Conservation (phyloP, 129 eudicot genomes). For the Chrysanthemum lavandulifolium region DNA sequence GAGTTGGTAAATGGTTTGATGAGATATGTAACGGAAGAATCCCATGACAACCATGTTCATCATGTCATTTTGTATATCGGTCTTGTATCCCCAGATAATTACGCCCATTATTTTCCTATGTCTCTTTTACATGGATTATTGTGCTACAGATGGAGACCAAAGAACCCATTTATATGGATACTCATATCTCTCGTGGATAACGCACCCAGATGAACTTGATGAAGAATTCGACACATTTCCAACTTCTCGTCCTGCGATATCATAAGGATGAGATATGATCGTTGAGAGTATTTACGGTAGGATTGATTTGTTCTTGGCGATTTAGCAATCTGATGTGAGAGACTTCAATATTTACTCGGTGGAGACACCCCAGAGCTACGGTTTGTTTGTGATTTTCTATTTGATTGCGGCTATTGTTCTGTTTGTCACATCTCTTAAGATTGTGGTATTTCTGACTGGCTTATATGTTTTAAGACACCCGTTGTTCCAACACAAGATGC, state of each 20-base stretch:
- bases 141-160: slow-evolving; percentile 59
- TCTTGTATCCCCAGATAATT: slow-evolving; percentile 59
- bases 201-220: slow-evolving; percentile 51
- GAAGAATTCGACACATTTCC: slow-evolving; percentile 90
- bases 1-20: slow-evolving; percentile 15
- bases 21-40: slow-evolving; percentile 62
- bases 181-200: slow-evolving; percentile 52
- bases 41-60: slow-evolving; percentile 64
- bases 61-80: slow-evolving; percentile 38
- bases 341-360: slow-evolving; percentile 67
- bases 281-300: slow-evolving; percentile 66
- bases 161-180: slow-evolving; percentile 73
- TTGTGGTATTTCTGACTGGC: too few relatives aligned
- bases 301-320: slow-evolving; percentile 62
- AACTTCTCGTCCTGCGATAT: slow-evolving; percentile 40
- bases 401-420: too few relatives aligned
- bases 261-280: slow-evolving; percentile 66
- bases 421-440: too few relatives aligned
- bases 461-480: too few relatives aligned
- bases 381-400: too few relatives aligned
- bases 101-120: slow-evolving; percentile 60
- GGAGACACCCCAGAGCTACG: slow-evolving; percentile 79
- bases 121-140: slow-evolving; percentile 72
- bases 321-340: slow-evolving; percentile 71
- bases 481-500: too few relatives aligned